Base-by-base conservation (phyloP, 352 stramenopile species). In the Phytophthora sp. region DNA sequence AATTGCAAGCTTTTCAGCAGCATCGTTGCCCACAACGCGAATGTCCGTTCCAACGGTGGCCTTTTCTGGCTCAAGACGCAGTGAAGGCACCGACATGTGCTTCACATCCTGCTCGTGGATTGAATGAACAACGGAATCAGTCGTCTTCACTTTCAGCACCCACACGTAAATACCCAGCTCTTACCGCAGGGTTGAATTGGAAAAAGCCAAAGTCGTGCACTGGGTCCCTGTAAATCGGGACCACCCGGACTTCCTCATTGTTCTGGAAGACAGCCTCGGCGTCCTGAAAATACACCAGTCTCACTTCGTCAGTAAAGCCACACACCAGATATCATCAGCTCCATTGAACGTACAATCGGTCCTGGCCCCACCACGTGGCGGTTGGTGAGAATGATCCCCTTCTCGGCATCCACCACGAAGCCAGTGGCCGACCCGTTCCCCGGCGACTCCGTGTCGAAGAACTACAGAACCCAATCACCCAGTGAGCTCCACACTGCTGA, bases 131-230 rank as follows among this genome's bases (percentile, higher is more conserved):
- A 4, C 48, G n/a, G 5, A 30, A 20, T 43, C 26, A n/a, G n/a
- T n/a, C n/a, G n/a, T n/a, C n/a, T n/a, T n/a, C n/a, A n/a, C n/a
- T n/a, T n/a, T n/a, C n/a, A n/a, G n/a, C n/a, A n/a, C n/a, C n/a
- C n/a, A n/a, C n/a, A 26, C 35, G 51, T 28, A 53, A 18, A 20
- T 11, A 49, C 37, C n/a, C 21, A 21, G 12, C 26, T 31, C 66
- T 55, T 69, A 94, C 85, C 59, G 66, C 67, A 20, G 90, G 90
- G 31, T 96, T 82, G 56, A 96, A 98, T 53, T 93, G 81, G 69
- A 95, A 95, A 23, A 98, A 97, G 18, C 89, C 92, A 79, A 98
- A 98, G 70, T 98, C 93, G 65, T 98, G 93, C 13, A 98, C 86
- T 0, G 93, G 93, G 58, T 98, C 93, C 10, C 89, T 78, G 54